A percentile compares a stretch with the other conserved stretches of the same genome.
phyloP scores from a whole-genome alignment of 1,284 basidiomycete genomes.

The Ganoderma meredithae region DNA sequence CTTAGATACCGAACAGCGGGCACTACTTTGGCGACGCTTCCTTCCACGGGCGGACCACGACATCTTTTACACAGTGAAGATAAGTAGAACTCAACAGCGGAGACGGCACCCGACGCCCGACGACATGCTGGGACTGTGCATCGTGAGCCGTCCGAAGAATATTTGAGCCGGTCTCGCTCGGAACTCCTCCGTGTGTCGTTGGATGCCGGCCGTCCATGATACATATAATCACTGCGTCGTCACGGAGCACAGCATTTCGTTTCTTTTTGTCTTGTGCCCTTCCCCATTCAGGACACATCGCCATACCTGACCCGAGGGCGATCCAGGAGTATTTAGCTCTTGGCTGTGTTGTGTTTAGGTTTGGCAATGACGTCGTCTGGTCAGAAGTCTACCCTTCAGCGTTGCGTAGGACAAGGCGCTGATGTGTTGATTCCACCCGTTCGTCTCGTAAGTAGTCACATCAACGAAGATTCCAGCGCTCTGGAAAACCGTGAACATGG shows the following conservation, averaged over 20 bases:
- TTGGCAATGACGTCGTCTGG: background rate
- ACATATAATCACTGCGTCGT: background rate
- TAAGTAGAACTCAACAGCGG: background rate
- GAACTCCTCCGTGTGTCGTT: background rate
- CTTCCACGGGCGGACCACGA: background rate
- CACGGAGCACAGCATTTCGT: background rate
- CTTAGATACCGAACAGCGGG: background rate
- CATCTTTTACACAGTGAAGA: background rate
- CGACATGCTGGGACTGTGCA: background rate
- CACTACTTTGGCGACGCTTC: background rate
- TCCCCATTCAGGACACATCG: background rate
- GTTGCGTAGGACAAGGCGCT: background rate
- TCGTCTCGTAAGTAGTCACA: no score
- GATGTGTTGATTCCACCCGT: background rate
- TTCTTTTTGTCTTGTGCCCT: background rate
- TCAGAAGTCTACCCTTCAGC: background rate
- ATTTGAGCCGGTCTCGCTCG: background rate
- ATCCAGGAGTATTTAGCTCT: background rate
- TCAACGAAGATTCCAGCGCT: no score
- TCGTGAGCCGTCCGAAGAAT: slow-evolving; percentile 1
- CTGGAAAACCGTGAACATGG: background rate
- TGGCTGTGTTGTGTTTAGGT: background rate
- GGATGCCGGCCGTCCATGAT: background rate
- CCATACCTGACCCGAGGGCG: background rate
- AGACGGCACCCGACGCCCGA: background rate